A percentile compares a stretch with the other conserved stretches of the same genome.
These are phyloP conservation scores for Alternaria sp. DNA, from an alignment of 2,329 filamentous ascomycete genomes.

Conservation along the genomic window DNA sequence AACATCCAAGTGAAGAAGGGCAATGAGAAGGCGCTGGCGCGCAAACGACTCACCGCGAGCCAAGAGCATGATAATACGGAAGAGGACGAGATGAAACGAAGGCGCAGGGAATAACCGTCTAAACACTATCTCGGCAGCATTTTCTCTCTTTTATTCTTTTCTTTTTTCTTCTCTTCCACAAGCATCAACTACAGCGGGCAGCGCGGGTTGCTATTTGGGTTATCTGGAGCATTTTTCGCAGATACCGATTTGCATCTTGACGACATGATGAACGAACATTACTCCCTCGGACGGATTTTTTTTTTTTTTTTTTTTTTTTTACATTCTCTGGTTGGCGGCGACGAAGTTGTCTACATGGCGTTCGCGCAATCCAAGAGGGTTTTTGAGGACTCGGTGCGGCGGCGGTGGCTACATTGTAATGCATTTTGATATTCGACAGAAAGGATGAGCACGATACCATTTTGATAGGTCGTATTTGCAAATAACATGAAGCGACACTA, in stretches of 20 bases:
- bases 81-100: slow-evolving; percentile 50
- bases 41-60: slow-evolving; percentile 51
- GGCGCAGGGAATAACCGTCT: slow-evolving; percentile 46
- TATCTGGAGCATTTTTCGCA: slow-evolving; percentile 46
- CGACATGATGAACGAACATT: slow-evolving; percentile 42
- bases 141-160: slow-evolving; percentile 8
- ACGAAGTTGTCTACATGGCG: slow-evolving; percentile 15
- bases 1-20: slow-evolving; percentile 88
- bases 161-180: not conserved
- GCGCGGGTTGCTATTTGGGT: slow-evolving; percentile 39
- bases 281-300: slow-evolving; percentile 27
- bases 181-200: slow-evolving; percentile 37
- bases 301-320: slow-evolving; percentile 30
- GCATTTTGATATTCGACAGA: slow-evolving; percentile 41
- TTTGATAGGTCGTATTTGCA: slow-evolving; percentile 42
- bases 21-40: slow-evolving; percentile 68
- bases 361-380: slow-evolving; percentile 12
- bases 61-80: slow-evolving; percentile 54
- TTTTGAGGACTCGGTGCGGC: slow-evolving; percentile 11
- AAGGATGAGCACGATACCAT: slow-evolving; percentile 49
- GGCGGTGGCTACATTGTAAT: slow-evolving; percentile 37
- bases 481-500: slow-evolving; percentile 19
- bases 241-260: slow-evolving; percentile 48
- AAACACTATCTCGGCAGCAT: not conserved
- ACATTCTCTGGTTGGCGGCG: slow-evolving; percentile 21